Evolutionary conservation across 805 yeast genomes (phyloP), one percentile per base, ranked within the genome.

Genomic region (Hanseniaspora valbyensis): DNA sequence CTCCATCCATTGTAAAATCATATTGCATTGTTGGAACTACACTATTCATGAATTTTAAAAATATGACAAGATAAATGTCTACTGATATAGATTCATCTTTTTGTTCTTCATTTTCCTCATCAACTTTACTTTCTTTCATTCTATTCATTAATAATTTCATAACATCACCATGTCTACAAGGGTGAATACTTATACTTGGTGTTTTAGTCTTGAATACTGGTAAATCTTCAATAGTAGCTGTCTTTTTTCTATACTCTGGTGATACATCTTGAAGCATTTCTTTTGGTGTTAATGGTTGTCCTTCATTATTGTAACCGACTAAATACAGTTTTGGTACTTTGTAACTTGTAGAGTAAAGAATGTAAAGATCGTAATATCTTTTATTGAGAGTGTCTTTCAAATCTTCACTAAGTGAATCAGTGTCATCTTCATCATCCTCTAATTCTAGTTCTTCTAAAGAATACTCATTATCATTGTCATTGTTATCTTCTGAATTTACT

Each of bases 21-120:
- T 90, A 94, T 67, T 90, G 95, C 52, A 92, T 89, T 16, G 96
- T 95, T 0, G 98, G 98, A 1, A 95, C 89, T 8, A 92, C 97
- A 68, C 96, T 86, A 8, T 96, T 84, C 43, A 92, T 90, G 61
- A 92, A 92, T 67, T 92, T 92, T 60, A 92, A 72, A 64, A 92
- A 92, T 14, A 90, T 81, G 33, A 92, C 73, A 56, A 92, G 67
- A 62, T 92, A 92, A 62, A 89, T 96, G 63, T 92, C 97, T 1
- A 83, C 96, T 28, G 95, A 73, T 7, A 90, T 71, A 18, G 78
- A 73, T 25, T 64, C 69, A 8, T 58, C 59, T 50, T 64, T 66
- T 6, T 77, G 63, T 55, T 74, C 77, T 59, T 80, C 83, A 81
- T 83, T 77, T 21, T 74, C 81, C 38, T 73, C 80, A 8, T 63